A percentile compares a stretch with the other conserved stretches of the same genome.
These are phyloP conservation scores for Gossypium turneri DNA, from an alignment of 345 rosid genomes.

Conservation along the genomic window DNA sequence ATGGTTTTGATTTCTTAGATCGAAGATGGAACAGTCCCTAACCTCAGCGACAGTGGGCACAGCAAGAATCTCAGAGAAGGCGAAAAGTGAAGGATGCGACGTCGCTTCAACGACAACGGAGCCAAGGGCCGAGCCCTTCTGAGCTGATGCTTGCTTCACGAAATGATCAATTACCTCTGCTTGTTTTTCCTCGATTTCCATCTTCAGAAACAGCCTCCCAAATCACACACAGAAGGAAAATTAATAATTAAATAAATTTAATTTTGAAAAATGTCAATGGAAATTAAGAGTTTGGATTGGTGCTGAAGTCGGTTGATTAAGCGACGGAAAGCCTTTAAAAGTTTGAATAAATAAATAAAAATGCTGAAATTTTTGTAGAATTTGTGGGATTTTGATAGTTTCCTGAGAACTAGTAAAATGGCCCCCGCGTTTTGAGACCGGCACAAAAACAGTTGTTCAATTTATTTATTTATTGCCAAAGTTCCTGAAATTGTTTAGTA, in stretches of 20 bases:
- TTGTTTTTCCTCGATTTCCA: conserved; percentile 83
- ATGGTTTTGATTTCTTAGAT: background rate
- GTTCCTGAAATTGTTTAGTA: too few relatives aligned
- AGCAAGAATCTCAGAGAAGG: conserved; percentile 90
- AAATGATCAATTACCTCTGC: conserved; percentile 66
- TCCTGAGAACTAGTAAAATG: background rate
- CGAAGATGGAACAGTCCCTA: background rate
- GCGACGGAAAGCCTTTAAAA: background rate
- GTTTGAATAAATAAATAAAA: background rate
- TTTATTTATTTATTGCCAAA: too few relatives aligned
- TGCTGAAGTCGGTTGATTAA: background rate
- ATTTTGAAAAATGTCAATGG: background rate
- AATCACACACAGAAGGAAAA: background rate
- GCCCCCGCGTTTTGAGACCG: background rate
- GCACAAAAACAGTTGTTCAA: background rate
- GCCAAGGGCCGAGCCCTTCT: conserved; percentile 48
- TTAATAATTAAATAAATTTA: too few relatives aligned
- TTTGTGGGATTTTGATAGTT: background rate
- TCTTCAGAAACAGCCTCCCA: conserved; percentile 19
- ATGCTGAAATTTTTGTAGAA: background rate
- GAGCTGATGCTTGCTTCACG: conserved; percentile 50
- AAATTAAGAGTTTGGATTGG: background rate
- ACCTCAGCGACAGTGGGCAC: conserved; percentile 59
- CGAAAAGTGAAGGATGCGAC: conserved; percentile 83
- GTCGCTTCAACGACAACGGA: conserved; percentile 69